A percentile compares a stretch with the other conserved stretches of the same genome.
Evolutionary conservation across 768 basidiomycete genomes (phyloP).

Genomic region (Lentinus tigrinus): DNA sequence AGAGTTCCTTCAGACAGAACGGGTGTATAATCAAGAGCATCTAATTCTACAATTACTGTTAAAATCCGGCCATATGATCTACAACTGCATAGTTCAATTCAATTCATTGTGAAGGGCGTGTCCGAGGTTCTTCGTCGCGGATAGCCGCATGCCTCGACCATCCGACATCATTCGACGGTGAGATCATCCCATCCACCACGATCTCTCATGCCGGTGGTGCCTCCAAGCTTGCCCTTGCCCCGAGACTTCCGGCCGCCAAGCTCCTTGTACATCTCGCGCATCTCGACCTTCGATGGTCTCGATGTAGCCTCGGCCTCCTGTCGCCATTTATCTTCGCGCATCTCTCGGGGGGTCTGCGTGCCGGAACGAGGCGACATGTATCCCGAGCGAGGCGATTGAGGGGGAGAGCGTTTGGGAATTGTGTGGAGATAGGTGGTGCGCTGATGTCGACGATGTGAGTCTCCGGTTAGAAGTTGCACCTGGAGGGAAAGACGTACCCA

Average conservation of each 20-base stretch:
- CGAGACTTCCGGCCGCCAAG: conserved; percentile 81
- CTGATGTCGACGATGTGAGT: conserved; percentile 32
- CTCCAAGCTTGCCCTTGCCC: conserved; percentile 71
- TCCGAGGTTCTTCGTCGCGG: too few species aligned
- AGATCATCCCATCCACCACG: conserved; percentile 67
- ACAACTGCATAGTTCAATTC: background rate
- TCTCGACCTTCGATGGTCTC: conserved; percentile 74
- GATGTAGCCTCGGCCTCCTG: conserved; percentile 48
- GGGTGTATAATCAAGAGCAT: background rate
- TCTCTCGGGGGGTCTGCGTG: conserved; percentile 75
- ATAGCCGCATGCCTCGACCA: background rate
- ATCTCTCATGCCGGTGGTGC: conserved; percentile 61
- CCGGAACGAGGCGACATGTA: conserved; percentile 48
- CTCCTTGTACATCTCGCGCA: conserved; percentile 91
- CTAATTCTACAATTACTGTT: conserved; percentile 7
- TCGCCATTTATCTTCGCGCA: conserved; percentile 77
- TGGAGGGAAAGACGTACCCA: conserved; percentile 55
- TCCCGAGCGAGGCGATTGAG: conserved; percentile 35
- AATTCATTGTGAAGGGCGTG: background rate
- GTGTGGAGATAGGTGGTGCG: conserved; percentile 47
- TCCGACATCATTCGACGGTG: background rate
- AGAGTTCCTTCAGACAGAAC: too few species aligned
- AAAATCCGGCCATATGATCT: too few species aligned
- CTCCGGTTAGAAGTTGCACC: background rate
- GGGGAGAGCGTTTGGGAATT: conserved; percentile 40